Base-by-base conservation (phyloP, 2,329 filamentous ascomycete genomes). In the Fusarium irregulare region DNA sequence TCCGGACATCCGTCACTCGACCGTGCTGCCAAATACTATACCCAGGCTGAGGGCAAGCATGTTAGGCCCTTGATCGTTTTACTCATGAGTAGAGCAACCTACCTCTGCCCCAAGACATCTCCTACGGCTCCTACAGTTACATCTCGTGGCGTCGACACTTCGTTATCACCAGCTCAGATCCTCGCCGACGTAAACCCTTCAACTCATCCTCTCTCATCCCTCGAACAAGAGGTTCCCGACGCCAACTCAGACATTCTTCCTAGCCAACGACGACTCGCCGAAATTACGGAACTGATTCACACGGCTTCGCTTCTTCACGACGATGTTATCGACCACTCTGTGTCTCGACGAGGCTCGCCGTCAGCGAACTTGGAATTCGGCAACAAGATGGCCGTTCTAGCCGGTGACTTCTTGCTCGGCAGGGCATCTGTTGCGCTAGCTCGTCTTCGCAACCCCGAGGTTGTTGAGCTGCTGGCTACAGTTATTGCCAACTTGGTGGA, bases 341-440 rank as follows among this genome's bases (percentile, higher is more conserved):
- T 93, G 44, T 92, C 94, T 13, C 89, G 96, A 58, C 92, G 96
- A 64, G 93, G 93, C 30, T 89, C 90, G 4, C 92, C 93, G 10
- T 97, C 93, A 3, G 96, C 96, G 32, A 99, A 99, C 79, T 88
- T 96, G 66, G 93, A 94, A 76, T 98, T 98, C 76, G 96, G 96
- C 70, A 99, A 99, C 85, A 99, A 99, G 82, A 98, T 99, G 95
- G 95, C 96, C 16, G 95, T 99, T 4, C 83, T 99, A 71, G 96
- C 96, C 0, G 96, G 96, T n/a, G 96, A 99, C 79, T 99, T 99
- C 77, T 84, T 99, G 46, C 87, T 99, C 3, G 95, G 95, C 6
- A 88, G 96, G 54, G 96, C 96, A 3, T 99, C 96, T 0, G 94
- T 98, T 9, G 95, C 95, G 8, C 87, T 99, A 44, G 96, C 96